Evolutionary conservation across 441 rosid genomes (phyloP).

Genomic region (Mallotus repandus): DNA sequence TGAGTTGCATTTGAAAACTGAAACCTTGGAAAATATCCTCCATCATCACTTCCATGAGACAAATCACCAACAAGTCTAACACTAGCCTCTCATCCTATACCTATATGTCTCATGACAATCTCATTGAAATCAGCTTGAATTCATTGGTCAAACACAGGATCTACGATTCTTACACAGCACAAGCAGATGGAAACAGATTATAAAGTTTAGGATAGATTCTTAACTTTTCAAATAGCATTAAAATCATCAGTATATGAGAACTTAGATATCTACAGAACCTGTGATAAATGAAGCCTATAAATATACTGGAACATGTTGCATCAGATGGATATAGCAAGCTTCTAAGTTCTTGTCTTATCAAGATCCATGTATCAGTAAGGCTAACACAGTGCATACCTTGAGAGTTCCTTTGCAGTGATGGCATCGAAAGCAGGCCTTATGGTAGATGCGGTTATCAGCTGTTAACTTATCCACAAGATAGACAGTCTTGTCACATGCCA

Average conservation of each 20-base stretch:
- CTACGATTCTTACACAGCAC: too few relatives aligned
- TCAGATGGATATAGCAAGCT: not conserved
- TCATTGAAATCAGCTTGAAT: too few relatives aligned
- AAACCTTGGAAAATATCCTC: not conserved
- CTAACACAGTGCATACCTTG: conserved; percentile 45
- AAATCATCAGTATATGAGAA: not conserved
- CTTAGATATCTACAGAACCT: not conserved
- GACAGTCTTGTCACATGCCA: conserved; percentile 96
- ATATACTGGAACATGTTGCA: not conserved
- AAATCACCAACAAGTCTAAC: not conserved
- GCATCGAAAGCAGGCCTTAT: conserved; percentile 97
- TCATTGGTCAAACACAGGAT: too few relatives aligned
- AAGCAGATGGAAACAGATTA: not conserved
- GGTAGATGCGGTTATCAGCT: conserved; percentile 85
- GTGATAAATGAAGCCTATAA: not conserved
- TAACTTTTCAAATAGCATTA: not conserved
- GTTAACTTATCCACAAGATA: conserved; percentile 93
- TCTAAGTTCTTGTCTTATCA: not conserved
- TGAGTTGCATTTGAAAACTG: not conserved
- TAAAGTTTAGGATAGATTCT: not conserved
- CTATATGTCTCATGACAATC: too few relatives aligned
- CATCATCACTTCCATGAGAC: not conserved
- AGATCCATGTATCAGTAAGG: not conserved
- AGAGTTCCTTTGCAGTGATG: conserved; percentile 99
- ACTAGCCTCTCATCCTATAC: too few relatives aligned